These are phyloP conservation scores for Rutstroemia sp. DNA, from an alignment of 2,329 filamentous ascomycete species.

Conservation along the genomic window DNA sequence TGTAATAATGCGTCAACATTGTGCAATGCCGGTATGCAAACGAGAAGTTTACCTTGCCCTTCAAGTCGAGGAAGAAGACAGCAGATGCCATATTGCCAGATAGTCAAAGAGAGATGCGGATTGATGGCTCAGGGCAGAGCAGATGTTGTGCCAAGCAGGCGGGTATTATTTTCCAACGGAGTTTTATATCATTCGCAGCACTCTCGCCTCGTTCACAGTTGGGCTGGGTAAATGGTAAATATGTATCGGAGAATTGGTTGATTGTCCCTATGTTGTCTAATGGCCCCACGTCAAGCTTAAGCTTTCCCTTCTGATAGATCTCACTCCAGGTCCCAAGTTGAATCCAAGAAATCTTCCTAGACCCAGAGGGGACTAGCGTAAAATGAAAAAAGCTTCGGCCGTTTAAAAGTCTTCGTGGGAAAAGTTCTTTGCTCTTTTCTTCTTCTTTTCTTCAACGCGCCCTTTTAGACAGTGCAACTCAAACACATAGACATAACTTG, in stretches of 20 bases:
- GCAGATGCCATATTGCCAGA: conserved; percentile 75
- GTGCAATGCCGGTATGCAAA: neutral
- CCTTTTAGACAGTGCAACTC: conserved; percentile 81
- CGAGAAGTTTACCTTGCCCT: conserved; percentile 77
- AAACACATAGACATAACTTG: conserved; percentile 49
- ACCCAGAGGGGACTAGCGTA: neutral
- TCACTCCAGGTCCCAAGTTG: conserved; percentile 3
- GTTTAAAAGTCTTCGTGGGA: too few species aligned
- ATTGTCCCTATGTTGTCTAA: neutral
- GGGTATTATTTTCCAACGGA: conserved; percentile 8
- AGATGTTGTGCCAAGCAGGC: conserved; percentile 13
- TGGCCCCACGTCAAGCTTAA: conserved; percentile 21
- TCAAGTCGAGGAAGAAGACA: conserved; percentile 96
- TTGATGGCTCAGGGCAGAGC: neutral
- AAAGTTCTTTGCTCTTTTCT: conserved; percentile 31
- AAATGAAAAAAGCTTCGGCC: neutral
- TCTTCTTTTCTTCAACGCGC: conserved; percentile 52
- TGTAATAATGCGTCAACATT: conserved; percentile 34
- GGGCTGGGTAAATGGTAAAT: neutral
- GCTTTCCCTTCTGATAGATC: neutral
- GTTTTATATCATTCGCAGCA: conserved; percentile 17
- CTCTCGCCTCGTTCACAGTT: neutral
- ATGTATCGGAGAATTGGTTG: neutral
- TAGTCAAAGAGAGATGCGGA: neutral
- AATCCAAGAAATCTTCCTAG: neutral